Base-by-base conservation (phyloP, 441 rosid species). In the Euphorbia celastroides region DNA sequence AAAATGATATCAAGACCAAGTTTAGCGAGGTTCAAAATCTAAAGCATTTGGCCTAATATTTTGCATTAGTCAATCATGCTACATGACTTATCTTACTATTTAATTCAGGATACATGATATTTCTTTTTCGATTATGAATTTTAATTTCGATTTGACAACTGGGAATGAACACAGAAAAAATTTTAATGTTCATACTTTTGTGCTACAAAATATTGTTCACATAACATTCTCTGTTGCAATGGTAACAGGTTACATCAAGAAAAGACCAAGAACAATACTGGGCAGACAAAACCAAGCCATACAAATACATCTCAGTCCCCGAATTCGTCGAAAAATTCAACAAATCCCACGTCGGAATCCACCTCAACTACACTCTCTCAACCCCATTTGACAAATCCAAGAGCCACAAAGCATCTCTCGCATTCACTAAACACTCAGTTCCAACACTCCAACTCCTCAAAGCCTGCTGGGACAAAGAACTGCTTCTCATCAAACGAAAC, bases 251-350 rank as follows among this genome's bases (percentile, higher is more conserved):
- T 66, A 87, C 94, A 38, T 92, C 97, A 1, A 86, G 63, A 72
- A 92, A 92, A 76, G 96, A 92, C 74, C 96, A 92, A 71, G 86
- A 84, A 51, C 97, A 92, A 51, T 92, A 89, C 41, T 89, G 96
- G 96, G 81, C 79, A 10, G 86, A 92, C 55, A 79, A 62, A 66
- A 81, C 13, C 65, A 82, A 46, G 50, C 86, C 89, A 0, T 86
- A 89, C 77, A 76, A 79, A 67, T 87, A 82, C 72, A 67, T 87
- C 25, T 63, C 92, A 67, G 96, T 89, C 3, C 26, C 79, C 0
- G 94, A 92, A 57, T 89, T 92, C 57, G 82, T 81, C 2, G 50
- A 77, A 55, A 80, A 62, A 27, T 88, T 82, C 65, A 81, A 83
- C 79, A 74, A 36, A 14, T 92, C 89, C 82, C 93, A 92, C 41